Evolutionary conservation across 352 stramenopile species (phyloP).

Genomic region (Blastocystis sp.): DNA sequence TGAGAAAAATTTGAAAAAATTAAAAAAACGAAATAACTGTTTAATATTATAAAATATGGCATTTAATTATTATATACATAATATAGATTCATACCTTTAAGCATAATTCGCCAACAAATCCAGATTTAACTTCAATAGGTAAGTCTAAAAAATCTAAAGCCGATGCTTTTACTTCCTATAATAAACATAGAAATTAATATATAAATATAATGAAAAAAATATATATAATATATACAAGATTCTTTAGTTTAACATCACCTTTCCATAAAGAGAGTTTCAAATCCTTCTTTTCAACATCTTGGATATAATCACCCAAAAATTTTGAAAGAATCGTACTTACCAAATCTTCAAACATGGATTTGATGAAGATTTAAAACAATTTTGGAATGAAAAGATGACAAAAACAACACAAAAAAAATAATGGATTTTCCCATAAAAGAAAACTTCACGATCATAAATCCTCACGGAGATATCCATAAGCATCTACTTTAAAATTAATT

Average conservation of each 20-base stretch:
- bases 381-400: no score
- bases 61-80: no score
- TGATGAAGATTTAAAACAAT: no score
- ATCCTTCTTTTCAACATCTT: constrained; percentile 37
- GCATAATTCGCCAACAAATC: constrained; percentile 26
- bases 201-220: not conserved
- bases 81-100: constrained; percentile 13
- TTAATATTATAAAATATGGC: no score
- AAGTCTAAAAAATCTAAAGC: constrained; percentile 36
- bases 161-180: constrained; percentile 37
- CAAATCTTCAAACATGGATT: constrained; percentile 37
- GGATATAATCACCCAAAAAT: constrained; percentile 36
- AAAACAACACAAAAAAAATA: no score
- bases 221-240: not conserved
- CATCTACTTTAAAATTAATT: no score
- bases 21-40: no score
- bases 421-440: no score
- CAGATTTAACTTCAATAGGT: constrained; percentile 35
- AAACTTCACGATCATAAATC: no score
- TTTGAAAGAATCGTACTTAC: constrained; percentile 19
- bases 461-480: no score
- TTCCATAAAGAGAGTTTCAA: constrained; percentile 33
- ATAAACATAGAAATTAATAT: no score
- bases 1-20: no score
- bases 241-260: constrained; percentile 30